phyloP scores from a whole-genome alignment of 805 yeast species.

The Barnettozyma sucrosica region DNA sequence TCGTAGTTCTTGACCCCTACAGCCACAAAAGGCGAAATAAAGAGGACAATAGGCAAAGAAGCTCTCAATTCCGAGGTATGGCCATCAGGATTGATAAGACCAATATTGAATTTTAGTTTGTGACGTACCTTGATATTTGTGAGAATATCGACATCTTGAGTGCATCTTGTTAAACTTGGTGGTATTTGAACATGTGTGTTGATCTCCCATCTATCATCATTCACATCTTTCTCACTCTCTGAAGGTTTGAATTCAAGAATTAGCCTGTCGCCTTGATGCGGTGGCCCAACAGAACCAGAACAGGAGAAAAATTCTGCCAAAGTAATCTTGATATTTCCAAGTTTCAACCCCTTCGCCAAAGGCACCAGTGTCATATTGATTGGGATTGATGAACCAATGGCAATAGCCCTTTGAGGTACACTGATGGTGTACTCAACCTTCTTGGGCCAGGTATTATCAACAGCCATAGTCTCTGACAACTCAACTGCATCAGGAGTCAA shows the following conservation, averaged over 20 bases:
- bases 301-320: slow-evolving; percentile 64
- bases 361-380: slow-evolving; percentile 73
- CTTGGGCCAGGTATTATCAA: slow-evolving; percentile 92
- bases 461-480: slow-evolving; percentile 84
- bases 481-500: slow-evolving; percentile 84
- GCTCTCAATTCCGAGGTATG: slow-evolving; percentile 91
- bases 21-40: slow-evolving; percentile 78
- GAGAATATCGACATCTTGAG: slow-evolving; percentile 80
- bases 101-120: slow-evolving; percentile 75
- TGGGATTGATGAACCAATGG: slow-evolving; percentile 77
- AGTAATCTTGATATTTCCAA: slow-evolving; percentile 68
- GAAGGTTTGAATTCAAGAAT: slow-evolving; percentile 48
- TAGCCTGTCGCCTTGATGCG: slow-evolving; percentile 56
- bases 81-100: slow-evolving; percentile 81
- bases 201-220: slow-evolving; percentile 70
- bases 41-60: slow-evolving; percentile 72
- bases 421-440: slow-evolving; percentile 87
- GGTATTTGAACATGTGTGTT: slow-evolving; percentile 60
- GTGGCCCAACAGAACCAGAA: slow-evolving; percentile 51
- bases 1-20: slow-evolving; percentile 42
- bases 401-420: slow-evolving; percentile 82
- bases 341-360: slow-evolving; percentile 65
- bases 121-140: slow-evolving; percentile 78
- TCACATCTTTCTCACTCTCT: slow-evolving; percentile 20
- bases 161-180: slow-evolving; percentile 61